Percentiles rank a stretch among this genome's conserved stretches.
phyloP scores from a whole-genome alignment of 495 filamentous ascomycete genomes.

The Aspergillus baeticus region DNA sequence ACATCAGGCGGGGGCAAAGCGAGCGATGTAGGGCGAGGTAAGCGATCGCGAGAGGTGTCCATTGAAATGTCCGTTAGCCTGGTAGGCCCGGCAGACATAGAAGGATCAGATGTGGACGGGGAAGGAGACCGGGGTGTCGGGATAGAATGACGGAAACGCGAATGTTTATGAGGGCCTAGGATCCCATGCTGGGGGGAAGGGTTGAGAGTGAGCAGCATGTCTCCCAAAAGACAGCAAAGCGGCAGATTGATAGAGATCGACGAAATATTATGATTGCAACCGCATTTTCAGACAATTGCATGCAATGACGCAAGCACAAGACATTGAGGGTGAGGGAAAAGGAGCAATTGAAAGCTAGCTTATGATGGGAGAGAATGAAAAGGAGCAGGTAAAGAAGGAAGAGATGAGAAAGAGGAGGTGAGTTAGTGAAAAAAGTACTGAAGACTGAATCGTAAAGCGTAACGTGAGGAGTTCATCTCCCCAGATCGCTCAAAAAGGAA shows the following conservation, averaged over 20 bases:
- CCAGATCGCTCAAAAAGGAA: slow-evolving; percentile 27
- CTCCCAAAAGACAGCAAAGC: slow-evolving; percentile 4
- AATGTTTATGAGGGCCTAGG: slow-evolving; percentile 40
- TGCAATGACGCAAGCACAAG: slow-evolving; percentile 12
- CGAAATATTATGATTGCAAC: slow-evolving; percentile 10
- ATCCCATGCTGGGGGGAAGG: slow-evolving; percentile 38
- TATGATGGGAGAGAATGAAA: slow-evolving; percentile 3
- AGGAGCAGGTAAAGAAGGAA: not conserved
- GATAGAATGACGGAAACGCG: slow-evolving; percentile 31
- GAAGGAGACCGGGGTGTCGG: slow-evolving; percentile 34
- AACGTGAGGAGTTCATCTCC: slow-evolving; percentile 4
- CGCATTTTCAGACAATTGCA: slow-evolving; percentile 3
- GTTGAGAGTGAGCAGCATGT: slow-evolving; percentile 46
- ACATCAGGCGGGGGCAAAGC: slow-evolving; percentile 36
- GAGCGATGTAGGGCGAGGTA: slow-evolving; percentile 40
- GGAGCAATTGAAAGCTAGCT: not conserved
- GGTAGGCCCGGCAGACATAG: slow-evolving; percentile 14
- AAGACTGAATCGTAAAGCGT: not conserved
- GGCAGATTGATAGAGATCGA: slow-evolving; percentile 4
- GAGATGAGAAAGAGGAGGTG: not conserved
- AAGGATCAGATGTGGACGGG: slow-evolving; percentile 16
- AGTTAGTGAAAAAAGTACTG: not conserved
- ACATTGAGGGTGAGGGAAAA: slow-evolving; percentile 6
- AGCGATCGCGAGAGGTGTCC: slow-evolving; percentile 35
- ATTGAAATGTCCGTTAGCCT: slow-evolving; percentile 26